Conservation (phyloP, 23 red algal genomes). For the Rhodosorus marinus region DNA sequence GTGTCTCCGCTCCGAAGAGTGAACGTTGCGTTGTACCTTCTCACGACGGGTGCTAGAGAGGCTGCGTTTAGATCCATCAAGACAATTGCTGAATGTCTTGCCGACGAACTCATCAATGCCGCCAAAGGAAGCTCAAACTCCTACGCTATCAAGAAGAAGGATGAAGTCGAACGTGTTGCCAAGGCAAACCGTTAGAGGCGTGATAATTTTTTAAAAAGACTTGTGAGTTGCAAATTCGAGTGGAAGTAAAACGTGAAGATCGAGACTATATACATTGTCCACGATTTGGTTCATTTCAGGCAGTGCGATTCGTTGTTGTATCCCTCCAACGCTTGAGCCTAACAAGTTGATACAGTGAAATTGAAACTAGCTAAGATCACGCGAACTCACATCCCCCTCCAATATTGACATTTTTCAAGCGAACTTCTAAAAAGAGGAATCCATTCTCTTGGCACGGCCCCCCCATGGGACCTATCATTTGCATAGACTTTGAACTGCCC, state of each 20-base stretch:
- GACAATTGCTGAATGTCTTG: conserved; percentile 98
- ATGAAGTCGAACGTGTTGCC: conserved; percentile 97
- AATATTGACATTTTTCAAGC: no score
- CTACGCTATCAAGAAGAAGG: conserved; percentile 99
- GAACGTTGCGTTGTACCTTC: conserved; percentile 81
- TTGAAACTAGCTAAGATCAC: no score
- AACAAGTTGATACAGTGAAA: no score
- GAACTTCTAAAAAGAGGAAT: no score
- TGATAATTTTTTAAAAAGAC: neutral
- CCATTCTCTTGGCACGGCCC: no score
- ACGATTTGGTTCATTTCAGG: no score
- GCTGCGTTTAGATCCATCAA: conserved; percentile 94
- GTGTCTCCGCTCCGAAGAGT: conserved; percentile 95
- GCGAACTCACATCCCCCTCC: no score
- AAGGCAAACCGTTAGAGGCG: conserved; percentile 74
- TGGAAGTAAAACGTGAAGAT: neutral
- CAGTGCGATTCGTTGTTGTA: no score
- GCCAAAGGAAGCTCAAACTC: conserved; percentile 96
- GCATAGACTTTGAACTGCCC: no score
- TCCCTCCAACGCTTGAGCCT: no score
- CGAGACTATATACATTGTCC: no score
- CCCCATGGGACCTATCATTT: no score
- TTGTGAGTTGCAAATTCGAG: neutral
- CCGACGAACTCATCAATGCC: conserved; percentile 98
- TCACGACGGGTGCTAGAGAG: conserved; percentile 94